phyloP scores from a whole-genome alignment of 345 rosid genomes.

The Boechera retrofracta region DNA sequence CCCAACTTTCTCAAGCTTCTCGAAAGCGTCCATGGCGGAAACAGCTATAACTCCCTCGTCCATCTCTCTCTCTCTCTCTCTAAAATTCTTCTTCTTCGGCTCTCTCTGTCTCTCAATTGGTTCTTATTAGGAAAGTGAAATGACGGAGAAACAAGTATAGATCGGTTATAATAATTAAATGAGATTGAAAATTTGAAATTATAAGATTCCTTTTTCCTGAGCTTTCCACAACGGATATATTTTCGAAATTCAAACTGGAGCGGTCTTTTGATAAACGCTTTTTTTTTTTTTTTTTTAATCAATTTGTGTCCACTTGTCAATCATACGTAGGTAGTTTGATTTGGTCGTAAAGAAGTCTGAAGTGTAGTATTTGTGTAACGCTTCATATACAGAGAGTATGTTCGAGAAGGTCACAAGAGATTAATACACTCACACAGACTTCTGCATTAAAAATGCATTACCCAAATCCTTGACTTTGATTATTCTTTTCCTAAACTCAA shows the following conservation, averaged over 20 bases:
- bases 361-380: background rate
- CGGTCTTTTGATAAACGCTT: conserved; percentile 12
- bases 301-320: background rate
- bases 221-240: conserved; percentile 34
- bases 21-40: conserved; percentile 89
- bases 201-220: background rate
- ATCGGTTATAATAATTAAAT: conserved; percentile 3
- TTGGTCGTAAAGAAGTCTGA: too few species aligned
- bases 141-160: conserved; percentile 2
- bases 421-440: background rate
- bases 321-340: background rate
- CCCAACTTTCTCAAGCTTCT: conserved; percentile 98
- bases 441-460: background rate
- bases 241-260: conserved; percentile 43
- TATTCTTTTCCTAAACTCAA: conserved; percentile 38
- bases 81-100: conserved; percentile 1
- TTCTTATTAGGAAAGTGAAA: conserved; percentile 14
- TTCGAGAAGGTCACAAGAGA: background rate
- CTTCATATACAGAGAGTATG: background rate
- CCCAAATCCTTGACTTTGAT: conserved; percentile 14
- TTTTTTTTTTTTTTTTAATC: background rate
- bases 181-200: conserved; percentile 5
- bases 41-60: conserved; percentile 50
- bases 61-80: conserved; percentile 46
- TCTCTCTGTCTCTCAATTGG: conserved; percentile 5